phyloP scores from a whole-genome alignment of 169 alveolate genomes.

The Babesia ovis region DNA sequence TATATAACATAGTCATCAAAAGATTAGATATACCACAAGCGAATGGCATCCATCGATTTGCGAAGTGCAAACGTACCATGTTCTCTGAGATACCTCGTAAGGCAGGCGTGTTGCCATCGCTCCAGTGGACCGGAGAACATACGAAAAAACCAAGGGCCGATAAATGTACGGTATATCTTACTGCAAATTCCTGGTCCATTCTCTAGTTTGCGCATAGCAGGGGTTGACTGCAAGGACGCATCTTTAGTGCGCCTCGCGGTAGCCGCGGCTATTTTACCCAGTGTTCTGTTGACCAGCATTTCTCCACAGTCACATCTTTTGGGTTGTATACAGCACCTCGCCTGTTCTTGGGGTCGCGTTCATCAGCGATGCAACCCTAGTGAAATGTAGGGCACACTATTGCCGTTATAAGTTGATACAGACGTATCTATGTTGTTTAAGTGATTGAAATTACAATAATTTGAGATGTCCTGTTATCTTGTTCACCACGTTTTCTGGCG shows the following conservation, averaged over 20 bases:
- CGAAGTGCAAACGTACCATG: slow-evolving; percentile 74
- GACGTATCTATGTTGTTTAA: neutral
- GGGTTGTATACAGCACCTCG: neutral
- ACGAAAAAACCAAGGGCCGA: slow-evolving; percentile 81
- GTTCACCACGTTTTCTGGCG: slow-evolving; percentile 73
- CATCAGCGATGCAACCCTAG: neutral
- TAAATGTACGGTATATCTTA: slow-evolving; percentile 53
- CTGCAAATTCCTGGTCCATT: slow-evolving; percentile 42
- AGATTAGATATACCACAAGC: too few relatives aligned
- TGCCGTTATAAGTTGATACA: neutral
- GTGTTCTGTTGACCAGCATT: slow-evolving; percentile 46
- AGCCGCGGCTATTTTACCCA: slow-evolving; percentile 57
- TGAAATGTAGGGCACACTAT: slow-evolving; percentile 27
- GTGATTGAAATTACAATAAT: slow-evolving; percentile 52
- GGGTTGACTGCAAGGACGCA: slow-evolving; percentile 53
- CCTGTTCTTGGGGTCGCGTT: neutral
- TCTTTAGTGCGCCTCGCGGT: slow-evolving; percentile 42
- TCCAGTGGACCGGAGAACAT: slow-evolving; percentile 82
- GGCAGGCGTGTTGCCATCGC: slow-evolving; percentile 83
- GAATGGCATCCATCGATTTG: too few relatives aligned
- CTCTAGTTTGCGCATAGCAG: neutral
- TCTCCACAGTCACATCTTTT: slow-evolving; percentile 12
- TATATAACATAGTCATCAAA: too few relatives aligned
- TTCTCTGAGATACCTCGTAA: slow-evolving; percentile 80
- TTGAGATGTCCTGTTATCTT: slow-evolving; percentile 78